Base-by-base conservation (phyloP, 352 stramenopile species). In the Pythium diclinum region DNA sequence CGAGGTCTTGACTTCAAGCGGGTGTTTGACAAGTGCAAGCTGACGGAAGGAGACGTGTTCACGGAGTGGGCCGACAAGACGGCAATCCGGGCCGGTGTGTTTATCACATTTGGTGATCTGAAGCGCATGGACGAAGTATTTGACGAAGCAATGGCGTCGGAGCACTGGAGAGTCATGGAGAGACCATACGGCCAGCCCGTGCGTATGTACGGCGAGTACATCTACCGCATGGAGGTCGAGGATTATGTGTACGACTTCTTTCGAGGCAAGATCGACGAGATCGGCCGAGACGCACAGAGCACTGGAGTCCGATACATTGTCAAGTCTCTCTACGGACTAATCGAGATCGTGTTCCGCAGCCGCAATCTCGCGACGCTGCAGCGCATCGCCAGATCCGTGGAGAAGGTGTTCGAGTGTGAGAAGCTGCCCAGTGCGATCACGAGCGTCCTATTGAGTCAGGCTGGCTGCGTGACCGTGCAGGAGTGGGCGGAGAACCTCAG, bases 41-140 rank as follows among this genome's bases (percentile, higher is more conserved):
- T 38, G 28, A 11, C 36, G 36, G 13, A 44, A 5, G 36, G 16
- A 17, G 36, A 44, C 8, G 36, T 44, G 13, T 44, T 44, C 36
- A 44, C 8, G 36, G 36, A 44, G 10, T 44, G 36, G 36, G 13
- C 36, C 8, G 36, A 44, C 62, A 63, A 65, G 57, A 64, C 64
- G 42, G 46, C 64, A 16, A 42, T n/a, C 3, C 46, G 46, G 11
- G 19, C 46, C 8, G 46, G 46, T 7, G n/a, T 53, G 2, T 30
- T 53, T 32, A 8, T 53, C 19, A 6, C 8, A 5, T 53, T 30
- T 19, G 6, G 8, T 6, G n/a, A 30, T 32, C 21, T 53, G 1
- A 2, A 30, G 21, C 46, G 21, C 1, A 11, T 53, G 46, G 7
- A 33, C 6, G 23, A 53, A 6, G 21, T 17, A 1, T 53, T 33